phyloP scores from a whole-genome alignment of 345 rosid species.

The Erysimum cheiranthoides region DNA sequence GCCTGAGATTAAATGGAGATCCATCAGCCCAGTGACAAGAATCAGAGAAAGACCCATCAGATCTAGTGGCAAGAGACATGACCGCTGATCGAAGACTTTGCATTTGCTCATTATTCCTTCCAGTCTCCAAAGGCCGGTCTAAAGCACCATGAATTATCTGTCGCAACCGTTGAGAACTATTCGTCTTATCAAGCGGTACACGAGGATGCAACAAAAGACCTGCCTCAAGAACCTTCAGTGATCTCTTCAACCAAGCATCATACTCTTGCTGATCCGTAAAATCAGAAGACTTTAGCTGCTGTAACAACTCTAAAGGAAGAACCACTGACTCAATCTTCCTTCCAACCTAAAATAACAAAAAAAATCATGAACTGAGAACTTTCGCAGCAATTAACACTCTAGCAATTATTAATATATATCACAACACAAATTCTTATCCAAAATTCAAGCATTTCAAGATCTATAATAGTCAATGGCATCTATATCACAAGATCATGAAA shows the following conservation, averaged over 20 bases:
- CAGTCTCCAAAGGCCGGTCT: constrained; percentile 84
- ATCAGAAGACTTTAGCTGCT: constrained; percentile 90
- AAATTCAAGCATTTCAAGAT: constrained; percentile 6
- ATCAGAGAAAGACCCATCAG: constrained; percentile 82
- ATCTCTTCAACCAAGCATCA: constrained; percentile 88
- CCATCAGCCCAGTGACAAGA: constrained; percentile 99
- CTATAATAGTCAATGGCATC: constrained; percentile 13
- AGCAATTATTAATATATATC: neutral
- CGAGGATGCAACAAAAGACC: constrained; percentile 90
- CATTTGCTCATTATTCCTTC: constrained; percentile 92
- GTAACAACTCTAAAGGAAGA: constrained; percentile 88
- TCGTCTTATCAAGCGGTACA: constrained; percentile 75
- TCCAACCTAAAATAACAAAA: constrained; percentile 66
- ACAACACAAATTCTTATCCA: constrained; percentile 8
- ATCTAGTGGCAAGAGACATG: constrained; percentile 80
- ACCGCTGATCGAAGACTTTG: constrained; percentile 90
- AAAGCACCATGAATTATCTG: constrained; percentile 77
- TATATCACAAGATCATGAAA: constrained; percentile 11
- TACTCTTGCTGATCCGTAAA: constrained; percentile 86
- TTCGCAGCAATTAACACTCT: neutral
- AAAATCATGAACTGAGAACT: neutral
- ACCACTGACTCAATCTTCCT: constrained; percentile 85
- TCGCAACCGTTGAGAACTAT: constrained; percentile 67
- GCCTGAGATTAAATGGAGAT: constrained; percentile 79
- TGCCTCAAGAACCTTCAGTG: constrained; percentile 82